A percentile compares a stretch with the other conserved stretches of the same genome.
Evolutionary conservation across 345 rosid genomes (phyloP).

Genomic region (Murraya paniculata): DNA sequence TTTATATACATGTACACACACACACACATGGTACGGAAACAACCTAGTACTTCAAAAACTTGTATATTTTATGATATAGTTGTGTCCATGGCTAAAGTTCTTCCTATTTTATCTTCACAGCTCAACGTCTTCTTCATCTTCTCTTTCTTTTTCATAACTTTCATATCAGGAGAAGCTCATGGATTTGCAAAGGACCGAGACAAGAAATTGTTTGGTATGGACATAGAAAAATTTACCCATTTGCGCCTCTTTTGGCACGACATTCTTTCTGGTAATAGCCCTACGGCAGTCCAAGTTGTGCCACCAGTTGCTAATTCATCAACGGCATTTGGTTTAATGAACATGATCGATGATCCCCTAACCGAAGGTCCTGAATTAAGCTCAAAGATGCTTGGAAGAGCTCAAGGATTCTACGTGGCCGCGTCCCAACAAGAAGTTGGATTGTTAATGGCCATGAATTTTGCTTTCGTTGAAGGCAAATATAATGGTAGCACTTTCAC

Average conservation of each 20-base stretch:
- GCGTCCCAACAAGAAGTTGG: conserved; percentile 57
- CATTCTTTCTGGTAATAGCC: conserved; percentile 38
- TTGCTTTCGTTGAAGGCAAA: conserved; percentile 58
- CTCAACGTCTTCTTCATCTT: not conserved
- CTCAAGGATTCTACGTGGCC: conserved; percentile 64
- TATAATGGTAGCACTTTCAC: conserved; percentile 70
- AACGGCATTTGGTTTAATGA: conserved; percentile 45
- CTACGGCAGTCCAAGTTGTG: conserved; percentile 41
- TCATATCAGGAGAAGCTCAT: conserved; percentile 10
- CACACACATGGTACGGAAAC: not conserved
- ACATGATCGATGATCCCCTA: conserved; percentile 66
- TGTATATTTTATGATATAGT: not conserved
- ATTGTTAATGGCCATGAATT: conserved; percentile 69
- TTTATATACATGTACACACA: not conserved
- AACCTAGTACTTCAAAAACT: not conserved
- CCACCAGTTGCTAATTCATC: conserved; percentile 36
- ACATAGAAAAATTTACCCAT: conserved; percentile 56
- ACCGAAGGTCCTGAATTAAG: conserved; percentile 50
- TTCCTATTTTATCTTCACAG: not conserved
- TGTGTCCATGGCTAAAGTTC: conserved; percentile 17
- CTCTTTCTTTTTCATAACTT: conserved; percentile 15
- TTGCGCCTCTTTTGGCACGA: conserved; percentile 74
- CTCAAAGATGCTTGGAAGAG: conserved; percentile 61
- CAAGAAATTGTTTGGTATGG: conserved; percentile 16
- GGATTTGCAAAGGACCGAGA: conserved; percentile 22